Percentiles rank a stretch among this genome's conserved stretches.
phyloP scores from a whole-genome alignment of 1,284 basidiomycete species.

The Naganishia sp. region DNA sequence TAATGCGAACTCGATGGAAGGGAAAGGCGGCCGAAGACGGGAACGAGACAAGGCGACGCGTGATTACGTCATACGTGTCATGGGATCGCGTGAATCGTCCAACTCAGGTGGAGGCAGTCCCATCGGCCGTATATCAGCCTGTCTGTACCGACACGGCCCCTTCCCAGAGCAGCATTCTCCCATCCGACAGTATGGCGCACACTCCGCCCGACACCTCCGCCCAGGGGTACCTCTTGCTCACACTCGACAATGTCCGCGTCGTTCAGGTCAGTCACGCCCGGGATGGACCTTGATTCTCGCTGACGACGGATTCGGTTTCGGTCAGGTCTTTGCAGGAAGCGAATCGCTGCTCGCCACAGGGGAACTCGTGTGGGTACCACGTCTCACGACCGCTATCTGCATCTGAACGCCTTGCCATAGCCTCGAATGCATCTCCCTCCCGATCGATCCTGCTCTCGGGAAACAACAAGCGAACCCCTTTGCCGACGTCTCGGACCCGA shows the following conservation, averaged over 20 bases:
- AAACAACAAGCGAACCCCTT: constrained; percentile 54
- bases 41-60: background rate
- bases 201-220: constrained; percentile 28
- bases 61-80: constrained; percentile 5
- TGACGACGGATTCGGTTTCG: constrained; percentile 3
- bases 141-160: too few species aligned
- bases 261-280: constrained; percentile 41
- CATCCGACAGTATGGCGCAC: constrained; percentile 1
- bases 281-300: background rate
- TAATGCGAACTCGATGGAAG: too few species aligned
- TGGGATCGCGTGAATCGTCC: background rate
- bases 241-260: constrained; percentile 44
- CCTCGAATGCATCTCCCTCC: constrained; percentile 51
- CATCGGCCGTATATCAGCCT: too few species aligned
- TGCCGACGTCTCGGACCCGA: constrained; percentile 46
- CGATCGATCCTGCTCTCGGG: constrained; percentile 49
- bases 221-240: constrained; percentile 45
- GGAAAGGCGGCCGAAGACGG: too few species aligned
- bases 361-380: constrained; percentile 44
- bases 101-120: background rate
- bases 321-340: constrained; percentile 45
- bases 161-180: background rate
- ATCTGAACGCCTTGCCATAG: constrained; percentile 27
- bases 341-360: constrained; percentile 45
- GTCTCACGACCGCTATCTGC: background rate